phyloP scores from a whole-genome alignment of 805 yeast genomes.

The Candida vaughaniae region DNA sequence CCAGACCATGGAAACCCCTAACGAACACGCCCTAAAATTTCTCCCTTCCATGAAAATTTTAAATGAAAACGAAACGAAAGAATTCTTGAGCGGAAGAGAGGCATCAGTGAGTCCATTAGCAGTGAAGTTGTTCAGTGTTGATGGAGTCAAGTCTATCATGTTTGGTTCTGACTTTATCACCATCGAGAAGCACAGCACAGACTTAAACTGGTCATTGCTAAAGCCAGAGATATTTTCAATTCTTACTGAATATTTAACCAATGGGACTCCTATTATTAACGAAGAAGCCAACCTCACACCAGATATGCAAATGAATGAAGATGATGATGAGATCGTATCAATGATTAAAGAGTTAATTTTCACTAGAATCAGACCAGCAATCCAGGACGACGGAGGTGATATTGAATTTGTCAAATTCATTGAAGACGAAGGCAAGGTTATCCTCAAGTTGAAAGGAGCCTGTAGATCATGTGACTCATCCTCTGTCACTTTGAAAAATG shows the following conservation, averaged over 20 bases:
- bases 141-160: constrained; percentile 75
- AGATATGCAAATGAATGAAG: constrained; percentile 50
- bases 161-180: constrained; percentile 85
- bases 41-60: constrained; percentile 72
- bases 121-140: constrained; percentile 66
- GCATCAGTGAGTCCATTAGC: constrained; percentile 78
- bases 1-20: constrained; percentile 84
- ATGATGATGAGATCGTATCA: constrained; percentile 63
- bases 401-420: constrained; percentile 60
- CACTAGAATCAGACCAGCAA: constrained; percentile 70
- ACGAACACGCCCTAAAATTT: constrained; percentile 82
- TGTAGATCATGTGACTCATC: constrained; percentile 72
- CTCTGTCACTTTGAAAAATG: constrained; percentile 63
- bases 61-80: constrained; percentile 63
- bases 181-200: constrained; percentile 57
- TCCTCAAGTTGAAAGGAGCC: constrained; percentile 62
- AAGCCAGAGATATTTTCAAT: constrained; percentile 67
- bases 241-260: constrained; percentile 53
- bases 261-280: constrained; percentile 56
- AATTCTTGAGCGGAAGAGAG: constrained; percentile 72
- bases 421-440: constrained; percentile 57
- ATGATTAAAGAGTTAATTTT: constrained; percentile 70
- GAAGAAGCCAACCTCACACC: constrained; percentile 21
- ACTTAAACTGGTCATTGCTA: constrained; percentile 56
- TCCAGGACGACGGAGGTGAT: constrained; percentile 77